These are phyloP conservation scores for Azolla pinnata DNA, from an alignment of 75 land plant genomes.

Conservation along the genomic window DNA sequence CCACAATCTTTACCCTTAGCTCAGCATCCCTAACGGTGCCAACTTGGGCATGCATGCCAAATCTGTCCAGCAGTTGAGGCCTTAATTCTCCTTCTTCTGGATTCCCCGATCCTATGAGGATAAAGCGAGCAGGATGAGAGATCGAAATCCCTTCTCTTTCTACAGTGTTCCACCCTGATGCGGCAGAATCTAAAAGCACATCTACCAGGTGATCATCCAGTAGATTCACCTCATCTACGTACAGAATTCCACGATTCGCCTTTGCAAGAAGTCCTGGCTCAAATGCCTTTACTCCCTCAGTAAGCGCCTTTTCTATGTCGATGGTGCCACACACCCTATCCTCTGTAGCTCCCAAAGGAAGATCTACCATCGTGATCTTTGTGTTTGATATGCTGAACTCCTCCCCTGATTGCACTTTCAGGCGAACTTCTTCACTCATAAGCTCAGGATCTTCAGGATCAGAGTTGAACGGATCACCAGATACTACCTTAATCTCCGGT, in stretches of 20 bases:
- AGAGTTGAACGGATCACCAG: constrained; percentile 91
- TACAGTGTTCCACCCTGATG: constrained; percentile 99
- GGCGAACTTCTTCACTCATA: constrained; percentile 79
- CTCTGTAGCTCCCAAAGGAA: constrained; percentile 95
- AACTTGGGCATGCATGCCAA: constrained; percentile 99
- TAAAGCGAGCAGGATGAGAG: constrained; percentile 94
- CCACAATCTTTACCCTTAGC: constrained; percentile 94
- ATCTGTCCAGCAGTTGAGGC: constrained; percentile 93
- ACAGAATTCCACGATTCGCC: constrained; percentile 91
- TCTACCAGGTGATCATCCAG: constrained; percentile 97
- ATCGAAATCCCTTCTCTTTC: constrained; percentile 98
- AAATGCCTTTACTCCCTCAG: constrained; percentile 99
- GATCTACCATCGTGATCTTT: constrained; percentile 93
- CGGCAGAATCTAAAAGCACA: constrained; percentile 94
- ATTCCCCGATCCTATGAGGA: constrained; percentile 93
- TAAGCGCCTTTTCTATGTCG: constrained; percentile 97
- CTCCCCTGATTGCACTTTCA: constrained; percentile 37
- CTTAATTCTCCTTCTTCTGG: constrained; percentile 98
- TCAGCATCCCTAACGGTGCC: constrained; percentile 95
- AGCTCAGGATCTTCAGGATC: constrained; percentile 89
- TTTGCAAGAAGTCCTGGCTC: constrained; percentile 98
- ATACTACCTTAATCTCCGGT: constrained; percentile 82
- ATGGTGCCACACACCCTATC: constrained; percentile 98
- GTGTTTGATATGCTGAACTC: constrained; percentile 33
- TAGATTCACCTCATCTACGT: constrained; percentile 96